These are phyloP conservation scores for Synchytrium microbalum DNA, from an alignment of 371 early-diverging fungal genomes.

Conservation along the genomic window DNA sequence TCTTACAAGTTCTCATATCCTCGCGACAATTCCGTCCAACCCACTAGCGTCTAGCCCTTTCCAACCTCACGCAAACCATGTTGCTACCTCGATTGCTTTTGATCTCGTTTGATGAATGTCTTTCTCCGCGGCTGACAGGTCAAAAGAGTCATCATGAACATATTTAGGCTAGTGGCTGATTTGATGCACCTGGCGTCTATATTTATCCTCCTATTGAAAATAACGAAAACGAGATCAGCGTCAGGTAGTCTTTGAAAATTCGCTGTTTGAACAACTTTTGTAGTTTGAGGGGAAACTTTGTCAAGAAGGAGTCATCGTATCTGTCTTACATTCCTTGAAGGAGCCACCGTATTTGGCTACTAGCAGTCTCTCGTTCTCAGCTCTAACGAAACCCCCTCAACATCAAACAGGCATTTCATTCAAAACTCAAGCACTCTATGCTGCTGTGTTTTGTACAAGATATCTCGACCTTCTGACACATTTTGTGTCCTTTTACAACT, in stretches of 20 bases:
- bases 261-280: neutral
- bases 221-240: constrained; percentile 76
- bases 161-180: constrained; percentile 88
- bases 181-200: constrained; percentile 93
- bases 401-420: constrained; percentile 80
- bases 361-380: too few relatives aligned
- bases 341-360: too few relatives aligned
- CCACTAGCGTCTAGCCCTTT: too few relatives aligned
- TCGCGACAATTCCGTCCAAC: too few relatives aligned
- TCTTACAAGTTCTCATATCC: too few relatives aligned
- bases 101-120: too few relatives aligned
- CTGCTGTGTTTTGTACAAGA: constrained; percentile 89
- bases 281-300: neutral
- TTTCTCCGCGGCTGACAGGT: too few relatives aligned
- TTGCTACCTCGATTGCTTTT: too few relatives aligned
- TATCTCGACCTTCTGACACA: constrained; percentile 86
- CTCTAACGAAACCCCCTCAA: neutral
- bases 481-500: constrained; percentile 83
- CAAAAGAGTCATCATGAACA: constrained; percentile 73
- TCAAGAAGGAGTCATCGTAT: constrained; percentile 1
- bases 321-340: neutral
- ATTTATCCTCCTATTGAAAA: constrained; percentile 82
- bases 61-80: too few relatives aligned
- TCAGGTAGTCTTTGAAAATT: constrained; percentile 67
- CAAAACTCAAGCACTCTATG: constrained; percentile 94